Evolutionary conservation across 352 stramenopile species (phyloP), one percentile per base, ranked within the genome.

Genomic region (Globisporangium solare): DNA sequence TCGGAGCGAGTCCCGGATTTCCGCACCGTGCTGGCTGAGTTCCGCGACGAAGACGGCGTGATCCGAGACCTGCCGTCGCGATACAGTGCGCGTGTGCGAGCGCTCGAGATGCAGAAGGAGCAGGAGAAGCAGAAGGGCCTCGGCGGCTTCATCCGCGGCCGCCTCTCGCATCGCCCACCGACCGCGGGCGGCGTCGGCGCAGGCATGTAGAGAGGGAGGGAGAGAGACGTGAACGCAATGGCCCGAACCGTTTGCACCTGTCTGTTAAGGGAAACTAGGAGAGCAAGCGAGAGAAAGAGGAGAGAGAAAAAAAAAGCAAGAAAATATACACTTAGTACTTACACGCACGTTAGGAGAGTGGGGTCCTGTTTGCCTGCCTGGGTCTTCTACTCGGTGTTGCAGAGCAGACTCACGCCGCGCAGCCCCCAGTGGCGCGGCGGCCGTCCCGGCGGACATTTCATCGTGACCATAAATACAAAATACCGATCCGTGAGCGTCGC

Each of bases 391-490:
- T 97, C 88, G 46, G 88, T 98, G 74, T 98, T 98, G 73, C 94
- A 98, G 22, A 99, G 78, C 56, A 98, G 66, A 47, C 88, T 89
- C 40, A 97, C 89, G 22, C 96, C 96, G 12, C 96, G 82, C 32
- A 99, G 67, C 0, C 86, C 88, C 96, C 96, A 99, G 68, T 99
- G 95, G 32, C 89, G 86, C 15, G 94, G 90, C 37, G 81, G 83
- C 47, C 98, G 76, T 18, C 95, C 96, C 15, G 77, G 72, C 35
- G 83, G 81, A 70, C 85, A 95, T 64, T 92, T 92, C 81, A 95
- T 92, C 24, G 81, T 95, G 47, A 98, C 93, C 74, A 96, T 98
- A 56, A 98, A 98, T 61, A 99, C 94, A 60, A 98, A 97, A 72
- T 98, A 98, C 17, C 90, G 84, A 60, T 99, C 96, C 39, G 91